phyloP scores from a whole-genome alignment of 495 filamentous ascomycete species.

The Aspergillus panamensis region DNA sequence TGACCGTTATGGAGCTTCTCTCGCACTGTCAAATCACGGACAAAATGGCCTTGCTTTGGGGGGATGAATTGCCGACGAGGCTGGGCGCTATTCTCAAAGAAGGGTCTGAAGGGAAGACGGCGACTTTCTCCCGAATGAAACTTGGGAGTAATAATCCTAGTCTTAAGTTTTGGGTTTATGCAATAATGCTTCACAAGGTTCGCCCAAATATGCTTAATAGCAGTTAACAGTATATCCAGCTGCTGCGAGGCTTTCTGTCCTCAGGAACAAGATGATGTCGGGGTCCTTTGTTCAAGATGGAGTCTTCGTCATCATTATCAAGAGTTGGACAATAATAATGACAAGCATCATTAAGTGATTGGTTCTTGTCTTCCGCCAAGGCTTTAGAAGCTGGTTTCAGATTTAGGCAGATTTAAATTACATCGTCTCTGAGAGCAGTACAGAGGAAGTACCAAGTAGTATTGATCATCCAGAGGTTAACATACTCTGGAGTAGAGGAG shows the following conservation, averaged over 20 bases:
- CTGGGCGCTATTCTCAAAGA: too few species aligned
- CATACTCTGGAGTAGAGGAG: neutral
- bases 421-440: neutral
- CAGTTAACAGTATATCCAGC: too few species aligned
- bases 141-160: too few species aligned
- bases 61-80: too few species aligned
- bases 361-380: conserved; percentile 20
- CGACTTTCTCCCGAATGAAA: too few species aligned
- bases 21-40: too few species aligned
- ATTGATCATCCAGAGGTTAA: conserved; percentile 12
- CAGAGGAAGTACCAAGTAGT: neutral
- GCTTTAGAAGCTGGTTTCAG: conserved; percentile 20
- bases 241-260: neutral
- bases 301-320: neutral
- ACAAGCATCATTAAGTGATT: conserved; percentile 10
- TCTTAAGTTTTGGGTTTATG: too few species aligned
- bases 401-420: conserved; percentile 14
- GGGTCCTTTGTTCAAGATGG: neutral
- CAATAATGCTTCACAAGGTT: too few species aligned
- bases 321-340: neutral
- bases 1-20: too few species aligned
- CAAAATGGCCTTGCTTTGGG: too few species aligned
- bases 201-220: too few species aligned
- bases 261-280: neutral
- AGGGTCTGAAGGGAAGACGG: too few species aligned